Conservation (phyloP, 129 eudicot genomes). For the Flaveria linearis region DNA sequence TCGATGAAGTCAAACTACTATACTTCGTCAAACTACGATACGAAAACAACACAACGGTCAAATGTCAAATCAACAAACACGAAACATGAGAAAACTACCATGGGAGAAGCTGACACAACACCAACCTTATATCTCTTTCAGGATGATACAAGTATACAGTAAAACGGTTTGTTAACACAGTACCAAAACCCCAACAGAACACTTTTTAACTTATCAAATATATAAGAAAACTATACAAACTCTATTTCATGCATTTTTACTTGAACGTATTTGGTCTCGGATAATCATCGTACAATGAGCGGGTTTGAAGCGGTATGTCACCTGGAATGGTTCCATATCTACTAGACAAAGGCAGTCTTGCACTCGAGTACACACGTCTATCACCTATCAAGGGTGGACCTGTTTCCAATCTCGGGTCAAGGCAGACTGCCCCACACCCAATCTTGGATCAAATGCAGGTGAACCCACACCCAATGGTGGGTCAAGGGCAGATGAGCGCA, state of each 20-base stretch:
- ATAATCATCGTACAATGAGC: conserved; percentile 40
- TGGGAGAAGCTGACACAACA: neutral
- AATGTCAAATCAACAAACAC: conserved; percentile 16
- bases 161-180: conserved; percentile 7
- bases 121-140: conserved; percentile 24
- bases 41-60: conserved; percentile 2
- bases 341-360: conserved; percentile 35
- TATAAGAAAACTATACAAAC: conserved; percentile 31
- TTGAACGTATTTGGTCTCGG: conserved; percentile 45
- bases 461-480: conserved; percentile 6
- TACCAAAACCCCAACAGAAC: neutral
- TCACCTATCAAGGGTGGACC: conserved; percentile 19
- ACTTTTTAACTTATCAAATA: conserved; percentile 18
- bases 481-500: neutral
- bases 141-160: conserved; percentile 18
- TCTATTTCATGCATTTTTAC: conserved; percentile 28
- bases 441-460: neutral
- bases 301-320: conserved; percentile 41
- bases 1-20: conserved; percentile 14
- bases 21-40: neutral
- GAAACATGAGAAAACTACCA: conserved; percentile 12
- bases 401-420: conserved; percentile 24
- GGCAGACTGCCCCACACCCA: neutral
- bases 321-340: conserved; percentile 31
- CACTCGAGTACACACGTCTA: conserved; percentile 17